Evolutionary conservation across 2,329 filamentous ascomycete genomes (phyloP).

Genomic region (Colletotrichum theobromicola): DNA sequence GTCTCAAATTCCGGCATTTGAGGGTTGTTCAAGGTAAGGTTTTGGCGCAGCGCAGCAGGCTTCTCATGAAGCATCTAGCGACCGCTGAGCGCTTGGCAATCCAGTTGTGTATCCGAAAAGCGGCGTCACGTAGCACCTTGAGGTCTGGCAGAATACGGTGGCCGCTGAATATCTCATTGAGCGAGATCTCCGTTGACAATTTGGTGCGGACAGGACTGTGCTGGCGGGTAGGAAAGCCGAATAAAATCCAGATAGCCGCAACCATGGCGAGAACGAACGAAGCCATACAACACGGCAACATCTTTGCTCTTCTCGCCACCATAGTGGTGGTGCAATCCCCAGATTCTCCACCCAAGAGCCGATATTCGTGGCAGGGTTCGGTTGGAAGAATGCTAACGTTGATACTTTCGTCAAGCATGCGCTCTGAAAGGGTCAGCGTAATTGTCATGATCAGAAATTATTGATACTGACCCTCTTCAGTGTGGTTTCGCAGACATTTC

Average conservation of each 20-base stretch:
- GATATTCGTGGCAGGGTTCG: not conserved
- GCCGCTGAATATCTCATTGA: not conserved
- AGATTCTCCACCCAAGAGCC: not conserved
- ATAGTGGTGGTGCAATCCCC: not conserved
- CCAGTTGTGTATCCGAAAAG: not conserved
- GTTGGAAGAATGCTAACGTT: not conserved
- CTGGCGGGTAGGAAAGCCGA: not conserved
- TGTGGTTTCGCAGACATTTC: not conserved
- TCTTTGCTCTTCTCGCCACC: not conserved
- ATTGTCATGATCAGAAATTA: too few relatives aligned
- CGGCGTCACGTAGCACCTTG: not conserved
- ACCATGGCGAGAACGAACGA: not conserved
- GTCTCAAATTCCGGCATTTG: not conserved
- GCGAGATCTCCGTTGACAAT: not conserved
- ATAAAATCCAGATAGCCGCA: not conserved
- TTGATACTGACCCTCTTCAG: not conserved
- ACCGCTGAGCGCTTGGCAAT: not conserved
- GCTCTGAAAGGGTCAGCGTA: not conserved
- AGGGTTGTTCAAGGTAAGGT: not conserved
- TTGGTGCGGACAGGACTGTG: not conserved
- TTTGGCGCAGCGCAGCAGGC: not conserved
- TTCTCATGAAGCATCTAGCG: not conserved
- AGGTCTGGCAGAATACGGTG: not conserved
- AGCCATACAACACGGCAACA: not conserved
- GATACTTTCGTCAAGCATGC: not conserved